phyloP scores from a whole-genome alignment of 768 basidiomycete species.

The Scleroderma bovista region DNA sequence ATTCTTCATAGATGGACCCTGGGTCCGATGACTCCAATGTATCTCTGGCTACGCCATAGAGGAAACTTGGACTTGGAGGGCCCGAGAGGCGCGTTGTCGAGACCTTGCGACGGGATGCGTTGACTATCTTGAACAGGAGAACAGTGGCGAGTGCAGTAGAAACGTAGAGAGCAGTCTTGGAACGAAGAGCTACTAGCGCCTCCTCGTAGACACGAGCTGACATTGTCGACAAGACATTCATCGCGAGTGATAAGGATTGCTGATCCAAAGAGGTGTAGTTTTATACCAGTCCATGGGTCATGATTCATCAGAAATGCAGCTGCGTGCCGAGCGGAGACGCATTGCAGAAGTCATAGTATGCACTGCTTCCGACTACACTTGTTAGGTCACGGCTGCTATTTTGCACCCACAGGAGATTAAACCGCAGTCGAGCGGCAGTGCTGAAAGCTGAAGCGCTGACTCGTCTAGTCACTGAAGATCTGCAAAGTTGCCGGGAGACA shows the following conservation, averaged over 20 bases:
- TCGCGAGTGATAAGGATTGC: not conserved
- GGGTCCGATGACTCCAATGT: slow-evolving; percentile 15
- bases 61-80: slow-evolving; percentile 13
- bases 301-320: too few species aligned
- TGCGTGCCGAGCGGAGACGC: too few species aligned
- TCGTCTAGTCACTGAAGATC: too few species aligned
- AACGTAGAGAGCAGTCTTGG: not conserved
- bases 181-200: not conserved
- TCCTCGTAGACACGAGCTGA: not conserved
- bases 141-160: not conserved
- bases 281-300: not conserved
- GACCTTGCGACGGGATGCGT: not conserved
- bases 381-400: too few species aligned
- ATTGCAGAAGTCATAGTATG: too few species aligned
- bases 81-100: slow-evolving; percentile 20
- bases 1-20: slow-evolving; percentile 36
- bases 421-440: too few species aligned
- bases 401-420: too few species aligned
- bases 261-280: not conserved
- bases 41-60: slow-evolving; percentile 12
- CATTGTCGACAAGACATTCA: not conserved
- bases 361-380: too few species aligned
- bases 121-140: slow-evolving; percentile 3
- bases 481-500: too few species aligned
- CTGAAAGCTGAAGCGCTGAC: too few species aligned